Evolutionary conservation across 2,329 filamentous ascomycete genomes (phyloP).

Genomic region (Tricladium varicosporioides): DNA sequence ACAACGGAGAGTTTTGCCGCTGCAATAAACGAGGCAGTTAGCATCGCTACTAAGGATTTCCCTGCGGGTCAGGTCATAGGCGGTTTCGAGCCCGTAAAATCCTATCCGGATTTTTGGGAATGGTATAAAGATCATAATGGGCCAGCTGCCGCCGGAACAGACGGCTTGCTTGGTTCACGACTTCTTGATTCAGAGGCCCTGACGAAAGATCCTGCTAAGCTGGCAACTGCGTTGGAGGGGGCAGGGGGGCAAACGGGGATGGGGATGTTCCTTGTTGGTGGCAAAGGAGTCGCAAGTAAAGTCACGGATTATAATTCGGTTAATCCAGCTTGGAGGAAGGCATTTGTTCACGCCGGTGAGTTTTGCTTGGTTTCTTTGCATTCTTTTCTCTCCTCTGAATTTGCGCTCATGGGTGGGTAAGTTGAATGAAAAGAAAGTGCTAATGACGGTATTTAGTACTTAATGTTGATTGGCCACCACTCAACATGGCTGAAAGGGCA

Average conservation of each 20-base stretch:
- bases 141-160: constrained; percentile 40
- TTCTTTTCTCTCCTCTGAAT: neutral
- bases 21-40: constrained; percentile 37
- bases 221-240: constrained; percentile 39
- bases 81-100: neutral
- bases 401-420: too few relatives aligned
- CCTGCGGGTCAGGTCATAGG: constrained; percentile 25
- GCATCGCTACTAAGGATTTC: constrained; percentile 37
- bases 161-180: constrained; percentile 42
- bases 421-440: neutral
- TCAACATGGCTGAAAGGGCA: constrained; percentile 10
- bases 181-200: constrained; percentile 42
- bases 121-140: constrained; percentile 32
- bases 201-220: constrained; percentile 33
- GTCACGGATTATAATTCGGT: constrained; percentile 46
- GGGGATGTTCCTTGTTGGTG: constrained; percentile 41
- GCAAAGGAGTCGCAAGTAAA: constrained; percentile 44
- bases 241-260: constrained; percentile 32
- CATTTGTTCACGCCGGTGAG: constrained; percentile 43
- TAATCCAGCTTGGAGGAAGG: constrained; percentile 50
- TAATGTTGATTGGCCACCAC: constrained; percentile 15
- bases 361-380: constrained; percentile 8
- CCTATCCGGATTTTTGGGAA: constrained; percentile 22
- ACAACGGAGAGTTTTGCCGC: constrained; percentile 30
- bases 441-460: neutral